Conservation (phyloP, 441 rosid genomes). For the Brassica balearica region DNA sequence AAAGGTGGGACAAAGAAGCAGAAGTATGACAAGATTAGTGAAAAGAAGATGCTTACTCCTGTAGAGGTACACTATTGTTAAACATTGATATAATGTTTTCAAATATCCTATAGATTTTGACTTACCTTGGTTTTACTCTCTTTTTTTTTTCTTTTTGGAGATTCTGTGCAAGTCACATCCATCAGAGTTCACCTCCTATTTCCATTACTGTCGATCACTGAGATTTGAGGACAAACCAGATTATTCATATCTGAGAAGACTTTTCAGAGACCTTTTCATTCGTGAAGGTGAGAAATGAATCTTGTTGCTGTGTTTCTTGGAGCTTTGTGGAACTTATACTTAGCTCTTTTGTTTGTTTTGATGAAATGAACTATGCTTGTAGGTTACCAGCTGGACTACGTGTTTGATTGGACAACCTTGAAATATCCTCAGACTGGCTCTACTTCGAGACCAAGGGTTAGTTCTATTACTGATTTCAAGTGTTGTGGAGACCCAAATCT, state of each 20-base stretch:
- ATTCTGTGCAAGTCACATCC: slow-evolving; percentile 71
- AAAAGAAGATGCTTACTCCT: slow-evolving; percentile 65
- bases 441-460: slow-evolving; percentile 65
- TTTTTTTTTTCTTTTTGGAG: slow-evolving; percentile 35
- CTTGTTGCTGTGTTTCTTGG: slow-evolving; percentile 16
- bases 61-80: slow-evolving; percentile 52
- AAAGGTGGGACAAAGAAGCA: slow-evolving; percentile 77
- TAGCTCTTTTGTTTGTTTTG: slow-evolving; percentile 11
- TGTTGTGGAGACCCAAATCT: slow-evolving; percentile 6
- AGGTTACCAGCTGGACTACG: slow-evolving; percentile 76
- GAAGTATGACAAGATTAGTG: slow-evolving; percentile 46
- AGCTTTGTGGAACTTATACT: background rate
- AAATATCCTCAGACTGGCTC: slow-evolving; percentile 69
- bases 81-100: background rate
- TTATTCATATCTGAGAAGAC: slow-evolving; percentile 72
- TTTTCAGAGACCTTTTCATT: slow-evolving; percentile 72
- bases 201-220: slow-evolving; percentile 74
- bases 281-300: slow-evolving; percentile 59
- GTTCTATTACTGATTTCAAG: background rate
- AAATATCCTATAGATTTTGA: background rate
- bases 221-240: slow-evolving; percentile 82
- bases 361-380: slow-evolving; percentile 36
- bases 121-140: slow-evolving; percentile 14
- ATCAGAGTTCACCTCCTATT: slow-evolving; percentile 74
- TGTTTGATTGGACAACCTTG: slow-evolving; percentile 70